A percentile compares a stretch with the other conserved stretches of the same genome.
phyloP scores from a whole-genome alignment of 441 rosid species.

The Euphorbia celastroides region DNA sequence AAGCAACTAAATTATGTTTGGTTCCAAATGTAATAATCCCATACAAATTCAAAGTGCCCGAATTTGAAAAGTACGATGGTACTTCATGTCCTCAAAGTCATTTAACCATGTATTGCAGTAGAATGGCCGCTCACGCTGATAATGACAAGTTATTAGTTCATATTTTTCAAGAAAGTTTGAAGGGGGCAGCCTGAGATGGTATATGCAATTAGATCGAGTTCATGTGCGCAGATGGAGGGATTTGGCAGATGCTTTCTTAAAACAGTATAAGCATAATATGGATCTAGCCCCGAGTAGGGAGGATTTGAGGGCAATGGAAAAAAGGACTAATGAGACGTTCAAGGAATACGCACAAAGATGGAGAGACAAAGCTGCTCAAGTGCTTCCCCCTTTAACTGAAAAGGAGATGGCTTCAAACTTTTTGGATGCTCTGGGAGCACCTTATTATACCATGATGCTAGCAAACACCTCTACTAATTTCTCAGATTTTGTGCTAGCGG shows the following conservation, averaged over 20 bases:
- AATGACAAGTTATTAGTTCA: neutral
- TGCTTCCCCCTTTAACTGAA: neutral
- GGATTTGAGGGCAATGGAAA: neutral
- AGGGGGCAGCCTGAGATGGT: neutral
- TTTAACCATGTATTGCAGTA: neutral
- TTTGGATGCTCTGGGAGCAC: neutral
- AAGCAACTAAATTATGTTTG: neutral
- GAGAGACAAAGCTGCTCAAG: neutral
- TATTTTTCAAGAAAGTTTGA: neutral
- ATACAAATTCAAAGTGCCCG: neutral
- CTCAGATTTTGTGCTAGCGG: neutral
- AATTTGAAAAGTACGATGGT: neutral
- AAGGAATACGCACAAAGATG: neutral
- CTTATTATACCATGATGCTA: neutral
- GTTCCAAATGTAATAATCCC: neutral
- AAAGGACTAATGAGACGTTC: neutral
- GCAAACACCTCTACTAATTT: neutral
- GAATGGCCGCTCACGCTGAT: neutral
- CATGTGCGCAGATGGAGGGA: neutral
- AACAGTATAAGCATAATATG: neutral
- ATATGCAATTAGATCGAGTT: neutral
- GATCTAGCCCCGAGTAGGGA: neutral
- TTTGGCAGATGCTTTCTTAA: neutral
- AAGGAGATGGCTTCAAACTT: neutral
- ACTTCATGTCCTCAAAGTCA: neutral